Conservation (phyloP, 805 yeast species). For the Candida coquimbonensis region DNA sequence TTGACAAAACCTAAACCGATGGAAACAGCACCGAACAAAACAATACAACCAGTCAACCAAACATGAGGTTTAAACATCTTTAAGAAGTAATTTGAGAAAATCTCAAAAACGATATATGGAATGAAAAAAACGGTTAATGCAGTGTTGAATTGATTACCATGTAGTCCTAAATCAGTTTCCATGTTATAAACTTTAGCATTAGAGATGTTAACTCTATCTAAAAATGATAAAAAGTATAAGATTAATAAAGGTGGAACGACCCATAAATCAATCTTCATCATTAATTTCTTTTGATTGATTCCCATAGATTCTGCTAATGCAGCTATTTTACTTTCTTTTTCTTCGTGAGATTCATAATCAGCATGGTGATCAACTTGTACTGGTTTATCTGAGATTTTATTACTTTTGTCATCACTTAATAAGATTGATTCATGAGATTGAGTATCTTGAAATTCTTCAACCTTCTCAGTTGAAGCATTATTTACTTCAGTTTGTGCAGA, state of each 20-base stretch:
- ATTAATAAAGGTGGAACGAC: conserved; percentile 74
- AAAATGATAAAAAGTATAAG: conserved; percentile 66
- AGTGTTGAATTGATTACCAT: conserved; percentile 35
- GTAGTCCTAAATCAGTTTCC: conserved; percentile 44
- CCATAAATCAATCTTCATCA: conserved; percentile 60
- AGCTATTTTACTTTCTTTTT: not conserved
- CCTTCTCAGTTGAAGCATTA: no score
- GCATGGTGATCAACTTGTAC: no score
- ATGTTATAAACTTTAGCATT: conserved; percentile 75
- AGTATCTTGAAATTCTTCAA: no score
- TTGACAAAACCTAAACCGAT: conserved; percentile 37
- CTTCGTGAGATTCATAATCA: no score
- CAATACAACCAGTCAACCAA: conserved; percentile 29
- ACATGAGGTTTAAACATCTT: conserved; percentile 32
- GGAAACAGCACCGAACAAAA: conserved; percentile 35
- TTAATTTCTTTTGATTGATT: conserved; percentile 46
- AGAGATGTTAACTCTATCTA: conserved; percentile 78
- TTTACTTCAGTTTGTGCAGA: no score
- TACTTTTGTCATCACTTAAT: no score
- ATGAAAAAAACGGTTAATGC: conserved; percentile 42
- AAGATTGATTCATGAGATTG: no score
- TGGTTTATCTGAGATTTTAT: no score
- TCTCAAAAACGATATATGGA: conserved; percentile 35
- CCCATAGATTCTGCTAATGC: conserved; percentile 37
- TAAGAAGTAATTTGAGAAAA: conserved; percentile 33